These are phyloP conservation scores for Candida endomychidarum DNA, from an alignment of 805 yeast species.

Conservation along the genomic window DNA sequence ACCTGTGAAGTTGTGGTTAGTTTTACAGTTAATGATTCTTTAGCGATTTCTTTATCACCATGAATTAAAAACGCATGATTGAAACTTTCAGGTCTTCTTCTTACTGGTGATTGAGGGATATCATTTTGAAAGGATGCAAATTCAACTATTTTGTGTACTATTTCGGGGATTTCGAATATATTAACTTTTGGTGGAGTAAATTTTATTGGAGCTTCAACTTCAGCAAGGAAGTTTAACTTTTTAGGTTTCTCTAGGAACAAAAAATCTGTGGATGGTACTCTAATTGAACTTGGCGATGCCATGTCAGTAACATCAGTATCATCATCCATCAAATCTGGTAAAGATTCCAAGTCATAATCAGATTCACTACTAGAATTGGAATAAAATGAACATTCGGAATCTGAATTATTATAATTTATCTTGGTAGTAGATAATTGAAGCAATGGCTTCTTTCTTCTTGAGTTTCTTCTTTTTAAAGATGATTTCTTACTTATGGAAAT, in stretches of 20 bases:
- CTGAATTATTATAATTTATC: conserved; percentile 10
- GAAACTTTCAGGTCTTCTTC: conserved; percentile 68
- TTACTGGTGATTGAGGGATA: conserved; percentile 45
- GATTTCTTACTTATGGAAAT: conserved; percentile 2
- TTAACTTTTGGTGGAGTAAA: conserved; percentile 21
- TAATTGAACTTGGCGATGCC: conserved; percentile 15
- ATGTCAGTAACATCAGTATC: conserved; percentile 7
- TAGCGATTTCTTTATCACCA: conserved; percentile 51
- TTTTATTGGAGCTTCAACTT: conserved; percentile 5
- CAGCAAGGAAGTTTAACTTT: conserved; percentile 57
- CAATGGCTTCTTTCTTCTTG: conserved; percentile 12
- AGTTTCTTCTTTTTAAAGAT: conserved; percentile 10
- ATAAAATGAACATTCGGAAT: conserved; percentile 16
- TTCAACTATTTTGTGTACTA: conserved; percentile 57
- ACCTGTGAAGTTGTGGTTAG: conserved; percentile 17
- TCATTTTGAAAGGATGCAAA: conserved; percentile 56
- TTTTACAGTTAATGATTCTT: conserved; percentile 37
- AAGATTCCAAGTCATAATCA: conserved; percentile 33
- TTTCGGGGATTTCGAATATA: conserved; percentile 77
- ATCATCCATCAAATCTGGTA: conserved; percentile 38
- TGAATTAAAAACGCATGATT: conserved; percentile 69
- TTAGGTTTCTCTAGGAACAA: conserved; percentile 20
- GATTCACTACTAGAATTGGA: conserved; percentile 11
- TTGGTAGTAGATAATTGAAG: conserved; percentile 11
- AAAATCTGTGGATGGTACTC: conserved; percentile 6